A percentile compares a stretch with the other conserved stretches of the same genome.
Evolutionary conservation across 352 stramenopile species (phyloP).

Genomic region (Phytophthora pistaciae): DNA sequence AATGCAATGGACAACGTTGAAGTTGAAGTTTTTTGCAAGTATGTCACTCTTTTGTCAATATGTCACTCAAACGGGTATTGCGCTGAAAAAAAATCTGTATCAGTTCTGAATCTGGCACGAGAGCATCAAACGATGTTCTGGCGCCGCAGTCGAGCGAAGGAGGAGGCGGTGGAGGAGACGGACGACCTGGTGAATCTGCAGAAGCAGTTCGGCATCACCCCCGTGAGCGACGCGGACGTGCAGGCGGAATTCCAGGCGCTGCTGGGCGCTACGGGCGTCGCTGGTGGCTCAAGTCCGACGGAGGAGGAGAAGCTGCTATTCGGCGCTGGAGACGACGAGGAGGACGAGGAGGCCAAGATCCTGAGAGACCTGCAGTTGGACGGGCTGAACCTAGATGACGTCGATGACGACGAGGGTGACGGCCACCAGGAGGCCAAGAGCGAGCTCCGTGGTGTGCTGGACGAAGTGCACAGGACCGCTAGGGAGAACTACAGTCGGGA

Average conservation of each 20-base stretch:
- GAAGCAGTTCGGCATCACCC: conserved; percentile 80
- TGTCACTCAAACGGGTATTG: conserved; percentile 23
- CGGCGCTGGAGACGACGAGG: conserved; percentile 27
- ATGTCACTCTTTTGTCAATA: conserved; percentile 13
- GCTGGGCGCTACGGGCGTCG: conserved; percentile 34
- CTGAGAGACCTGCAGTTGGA: conserved; percentile 60
- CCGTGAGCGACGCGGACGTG: conserved; percentile 75
- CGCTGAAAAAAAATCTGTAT: neutral
- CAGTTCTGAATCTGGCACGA: conserved; percentile 5
- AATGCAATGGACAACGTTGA: conserved; percentile 6
- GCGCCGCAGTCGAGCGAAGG: conserved; percentile 51
- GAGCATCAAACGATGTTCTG: conserved; percentile 61
- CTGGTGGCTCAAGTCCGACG: conserved; percentile 45
- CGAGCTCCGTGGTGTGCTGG: conserved; percentile 50
- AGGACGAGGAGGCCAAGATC: conserved; percentile 73
- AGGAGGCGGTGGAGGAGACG: conserved; percentile 23
- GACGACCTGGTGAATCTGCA: conserved; percentile 73
- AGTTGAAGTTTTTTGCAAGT: neutral
- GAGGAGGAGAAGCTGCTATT: conserved; percentile 59
- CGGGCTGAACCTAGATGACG: conserved; percentile 30
- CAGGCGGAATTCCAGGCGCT: conserved; percentile 71
- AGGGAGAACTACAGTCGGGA: conserved; percentile 35
- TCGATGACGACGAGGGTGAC: conserved; percentile 27
- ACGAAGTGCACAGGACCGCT: conserved; percentile 44
- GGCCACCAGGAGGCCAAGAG: conserved; percentile 38